phyloP scores from a whole-genome alignment of 1,284 basidiomycete genomes.

The Ustilago tritici region DNA sequence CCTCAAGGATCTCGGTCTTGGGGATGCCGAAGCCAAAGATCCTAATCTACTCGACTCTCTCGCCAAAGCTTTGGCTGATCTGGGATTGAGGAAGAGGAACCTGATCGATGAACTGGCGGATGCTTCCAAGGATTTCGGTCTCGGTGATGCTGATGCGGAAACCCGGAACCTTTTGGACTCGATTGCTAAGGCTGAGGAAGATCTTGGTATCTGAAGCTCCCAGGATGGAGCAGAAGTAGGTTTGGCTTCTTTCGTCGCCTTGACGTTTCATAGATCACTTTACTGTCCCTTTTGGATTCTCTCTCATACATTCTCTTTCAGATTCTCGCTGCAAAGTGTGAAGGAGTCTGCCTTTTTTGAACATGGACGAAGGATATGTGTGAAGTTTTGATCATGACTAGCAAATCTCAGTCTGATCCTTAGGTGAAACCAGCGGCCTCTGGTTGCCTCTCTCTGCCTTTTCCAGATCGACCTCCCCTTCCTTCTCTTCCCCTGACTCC shows the following conservation, averaged over 20 bases:
- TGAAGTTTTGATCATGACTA: not conserved
- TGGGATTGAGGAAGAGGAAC: not conserved
- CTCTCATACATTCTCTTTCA: not conserved
- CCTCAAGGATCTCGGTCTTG: not conserved
- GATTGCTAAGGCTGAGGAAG: not conserved
- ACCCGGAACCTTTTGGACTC: not conserved
- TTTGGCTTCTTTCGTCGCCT: no score
- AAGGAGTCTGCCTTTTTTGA: no score
- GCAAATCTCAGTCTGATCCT: conserved; percentile 28
- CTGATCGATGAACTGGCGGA: conserved; percentile 12
- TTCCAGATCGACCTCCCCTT: conserved; percentile 17
- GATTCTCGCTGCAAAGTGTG: no score
- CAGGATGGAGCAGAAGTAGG: not conserved
- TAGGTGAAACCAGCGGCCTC: conserved; percentile 16
- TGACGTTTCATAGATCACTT: no score
- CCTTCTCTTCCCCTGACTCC: not conserved
- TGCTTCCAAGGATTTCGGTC: not conserved
- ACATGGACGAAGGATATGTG: no score
- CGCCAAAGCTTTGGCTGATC: no score
- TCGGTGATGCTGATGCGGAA: not conserved
- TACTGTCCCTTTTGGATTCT: not conserved
- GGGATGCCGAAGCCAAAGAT: no score
- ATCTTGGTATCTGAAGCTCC: not conserved
- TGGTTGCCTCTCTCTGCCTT: conserved; percentile 4
- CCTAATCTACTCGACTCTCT: no score